Evolutionary conservation across 2,329 filamentous ascomycete species (phyloP).

Genomic region (Westerdykella ornata): DNA sequence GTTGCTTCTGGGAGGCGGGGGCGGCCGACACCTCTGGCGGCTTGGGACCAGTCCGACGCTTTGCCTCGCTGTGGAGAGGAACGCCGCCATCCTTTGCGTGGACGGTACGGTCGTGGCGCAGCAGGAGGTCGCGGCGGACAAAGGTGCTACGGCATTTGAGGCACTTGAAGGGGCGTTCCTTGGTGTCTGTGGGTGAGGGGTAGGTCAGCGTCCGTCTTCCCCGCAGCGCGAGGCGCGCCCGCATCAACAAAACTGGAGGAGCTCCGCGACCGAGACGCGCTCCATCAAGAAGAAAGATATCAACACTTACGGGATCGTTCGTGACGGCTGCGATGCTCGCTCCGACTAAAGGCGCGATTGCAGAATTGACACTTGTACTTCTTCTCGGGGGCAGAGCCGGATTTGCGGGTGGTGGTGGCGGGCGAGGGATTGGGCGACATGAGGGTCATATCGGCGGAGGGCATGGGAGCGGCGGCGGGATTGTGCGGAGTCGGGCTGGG

Average conservation of each 20-base stretch:
- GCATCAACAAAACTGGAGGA: slow-evolving; percentile 28
- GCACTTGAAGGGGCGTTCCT: slow-evolving; percentile 98
- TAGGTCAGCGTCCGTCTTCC: slow-evolving; percentile 26
- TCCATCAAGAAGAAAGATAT: neutral
- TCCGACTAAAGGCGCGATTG: slow-evolving; percentile 92
- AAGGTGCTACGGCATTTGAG: slow-evolving; percentile 98
- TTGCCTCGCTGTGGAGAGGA: slow-evolving; percentile 88
- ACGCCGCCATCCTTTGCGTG: slow-evolving; percentile 96
- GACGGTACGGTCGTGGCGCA: slow-evolving; percentile 95
- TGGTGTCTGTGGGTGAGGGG: slow-evolving; percentile 65
- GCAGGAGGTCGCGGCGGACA: slow-evolving; percentile 89
- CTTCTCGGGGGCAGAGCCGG: slow-evolving; percentile 72
- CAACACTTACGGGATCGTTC: slow-evolving; percentile 88
- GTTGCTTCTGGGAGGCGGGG: slow-evolving; percentile 64
- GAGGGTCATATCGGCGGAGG: slow-evolving; percentile 60
- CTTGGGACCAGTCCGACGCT: slow-evolving; percentile 71
- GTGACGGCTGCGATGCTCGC: slow-evolving; percentile 93
- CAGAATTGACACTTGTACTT: slow-evolving; percentile 99
- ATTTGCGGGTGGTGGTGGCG: slow-evolving; percentile 64
- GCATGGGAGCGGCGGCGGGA: slow-evolving; percentile 47
- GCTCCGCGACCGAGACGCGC: neutral
- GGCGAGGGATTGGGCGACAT: slow-evolving; percentile 58
- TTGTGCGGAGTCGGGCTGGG: slow-evolving; percentile 7
- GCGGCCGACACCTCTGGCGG: slow-evolving; percentile 51
- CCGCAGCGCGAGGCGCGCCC: slow-evolving; percentile 32